Evolutionary conservation across 2,329 filamentous ascomycete genomes (phyloP).

Genomic region (Acephala macrosclerotiorum): DNA sequence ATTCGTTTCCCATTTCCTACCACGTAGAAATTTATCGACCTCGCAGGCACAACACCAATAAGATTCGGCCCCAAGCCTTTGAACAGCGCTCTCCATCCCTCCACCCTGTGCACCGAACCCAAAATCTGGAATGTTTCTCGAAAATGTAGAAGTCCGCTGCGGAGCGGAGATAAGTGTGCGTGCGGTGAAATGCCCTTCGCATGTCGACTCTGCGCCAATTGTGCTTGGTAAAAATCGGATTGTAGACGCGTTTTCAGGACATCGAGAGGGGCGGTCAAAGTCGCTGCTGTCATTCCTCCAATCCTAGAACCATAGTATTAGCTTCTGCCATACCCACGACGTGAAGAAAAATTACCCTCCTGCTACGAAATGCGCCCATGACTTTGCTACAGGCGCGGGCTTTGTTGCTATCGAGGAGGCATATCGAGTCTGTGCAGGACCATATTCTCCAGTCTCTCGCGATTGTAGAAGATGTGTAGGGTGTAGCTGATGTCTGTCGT

Average conservation of each 20-base stretch:
- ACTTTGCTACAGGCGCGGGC: constrained; percentile 67
- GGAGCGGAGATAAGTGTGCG: constrained; percentile 67
- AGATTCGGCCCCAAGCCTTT: constrained; percentile 93
- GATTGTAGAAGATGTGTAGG: constrained; percentile 58
- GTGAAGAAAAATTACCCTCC: constrained; percentile 71
- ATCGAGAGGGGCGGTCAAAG: constrained; percentile 93
- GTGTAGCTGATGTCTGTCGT: constrained; percentile 25
- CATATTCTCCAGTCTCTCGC: constrained; percentile 65
- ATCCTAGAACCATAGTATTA: constrained; percentile 58
- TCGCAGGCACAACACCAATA: constrained; percentile 86
- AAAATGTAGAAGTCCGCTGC: constrained; percentile 76
- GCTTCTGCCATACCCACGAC: background rate
- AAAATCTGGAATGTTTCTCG: constrained; percentile 88
- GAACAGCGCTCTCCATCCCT: constrained; percentile 89
- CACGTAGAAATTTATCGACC: constrained; percentile 92
- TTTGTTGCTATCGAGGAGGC: constrained; percentile 47
- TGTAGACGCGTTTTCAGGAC: constrained; percentile 93
- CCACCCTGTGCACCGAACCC: constrained; percentile 77
- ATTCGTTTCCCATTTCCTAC: constrained; percentile 92
- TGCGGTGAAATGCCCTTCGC: constrained; percentile 57
- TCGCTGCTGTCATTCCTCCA: constrained; percentile 89
- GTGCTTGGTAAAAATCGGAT: constrained; percentile 91
- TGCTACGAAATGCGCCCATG: constrained; percentile 91
- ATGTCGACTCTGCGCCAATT: constrained; percentile 74
- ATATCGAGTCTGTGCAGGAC: constrained; percentile 52